Percentiles rank a stretch among this genome's conserved stretches.
Evolutionary conservation across 2,329 filamentous ascomycete genomes (phyloP).

Genomic region (Emydomyces testavorans): DNA sequence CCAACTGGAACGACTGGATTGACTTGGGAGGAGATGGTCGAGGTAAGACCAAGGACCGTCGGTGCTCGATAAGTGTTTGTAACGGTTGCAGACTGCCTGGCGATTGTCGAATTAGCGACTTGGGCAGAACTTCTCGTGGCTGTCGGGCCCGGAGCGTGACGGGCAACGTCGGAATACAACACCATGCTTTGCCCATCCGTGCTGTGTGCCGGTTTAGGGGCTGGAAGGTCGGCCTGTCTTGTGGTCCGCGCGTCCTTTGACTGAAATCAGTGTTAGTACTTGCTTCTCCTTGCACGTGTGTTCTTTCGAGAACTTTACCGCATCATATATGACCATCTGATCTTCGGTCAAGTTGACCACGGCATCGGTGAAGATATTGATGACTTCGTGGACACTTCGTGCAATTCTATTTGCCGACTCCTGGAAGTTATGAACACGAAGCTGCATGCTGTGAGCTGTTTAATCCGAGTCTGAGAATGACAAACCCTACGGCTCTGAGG

Average conservation of each 20-base stretch:
- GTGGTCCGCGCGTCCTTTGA: not conserved
- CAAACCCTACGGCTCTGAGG: not conserved
- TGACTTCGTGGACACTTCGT: conserved; percentile 25
- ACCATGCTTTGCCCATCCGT: not conserved
- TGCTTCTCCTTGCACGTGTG: not conserved
- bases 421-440: conserved; percentile 6
- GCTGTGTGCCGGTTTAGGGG: not conserved
- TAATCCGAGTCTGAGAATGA: not conserved
- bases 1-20: conserved; percentile 9
- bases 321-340: conserved; percentile 17
- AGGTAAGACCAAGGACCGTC: not conserved
- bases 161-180: conserved; percentile 8
- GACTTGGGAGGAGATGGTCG: conserved; percentile 5
- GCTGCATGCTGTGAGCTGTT: conserved; percentile 1
- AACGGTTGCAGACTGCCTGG: not conserved
- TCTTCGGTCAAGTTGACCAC: conserved; percentile 19
- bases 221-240: not conserved
- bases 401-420: conserved; percentile 28
- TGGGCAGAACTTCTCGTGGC: not conserved
- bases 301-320: conserved; percentile 14
- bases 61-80: not conserved
- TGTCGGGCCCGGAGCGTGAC: not conserved
- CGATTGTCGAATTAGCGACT: not conserved
- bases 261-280: not conserved
- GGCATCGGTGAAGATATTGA: conserved; percentile 25